Evolutionary conservation across 495 filamentous ascomycete species (phyloP), one percentile per base, ranked within the genome.

Genomic region (Lepraria neglecta): DNA sequence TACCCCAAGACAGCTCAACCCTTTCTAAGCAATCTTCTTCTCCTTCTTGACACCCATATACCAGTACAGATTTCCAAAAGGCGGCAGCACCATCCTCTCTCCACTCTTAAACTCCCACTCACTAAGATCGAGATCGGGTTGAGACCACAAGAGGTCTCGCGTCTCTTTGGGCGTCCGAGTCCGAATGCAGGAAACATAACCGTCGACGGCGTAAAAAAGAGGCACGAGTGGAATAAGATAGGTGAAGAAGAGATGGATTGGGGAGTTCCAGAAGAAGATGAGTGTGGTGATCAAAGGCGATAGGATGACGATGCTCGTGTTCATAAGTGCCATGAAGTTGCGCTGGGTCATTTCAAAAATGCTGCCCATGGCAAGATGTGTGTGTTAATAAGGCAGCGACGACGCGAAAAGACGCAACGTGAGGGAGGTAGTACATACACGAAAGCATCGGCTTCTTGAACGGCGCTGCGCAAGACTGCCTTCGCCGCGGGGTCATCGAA

Each of bases 321-420:
- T 74, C 0, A 85, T 24, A 35, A 87, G 72, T 40, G 79, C 79
- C 6, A 71, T 71, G 6, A 82, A 42, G 3, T 73, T 71, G 7
- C 86, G 82, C 58, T 83, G 78, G 67, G 88, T 85, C 17, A 90
- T 77, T 70, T 90, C 87, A 63, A 88, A 84, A 62, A 90, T 89
- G 3, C 82, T 83, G 42, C 12, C 28, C 42, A 31, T 17, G 11
- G 14, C 33, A 17, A 7, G 58, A 9, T 45, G 15, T 30, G 50
- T 46, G 24, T 30, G 38, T 54, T 31, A 10, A 44, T 45, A 35
- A 54, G 9, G 14, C 27, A 24, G 24, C 2, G 24, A 24, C 24
- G 24, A 24, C 24, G 24, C 24, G 24, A 24, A 24, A 24, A 24
- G 24, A 24, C 24, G 2, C 24, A 24, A 24, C 2, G 24, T 24